Conservation (phyloP, 2,329 filamentous ascomycete species). For the Myriosclerotinia scirpicola region DNA sequence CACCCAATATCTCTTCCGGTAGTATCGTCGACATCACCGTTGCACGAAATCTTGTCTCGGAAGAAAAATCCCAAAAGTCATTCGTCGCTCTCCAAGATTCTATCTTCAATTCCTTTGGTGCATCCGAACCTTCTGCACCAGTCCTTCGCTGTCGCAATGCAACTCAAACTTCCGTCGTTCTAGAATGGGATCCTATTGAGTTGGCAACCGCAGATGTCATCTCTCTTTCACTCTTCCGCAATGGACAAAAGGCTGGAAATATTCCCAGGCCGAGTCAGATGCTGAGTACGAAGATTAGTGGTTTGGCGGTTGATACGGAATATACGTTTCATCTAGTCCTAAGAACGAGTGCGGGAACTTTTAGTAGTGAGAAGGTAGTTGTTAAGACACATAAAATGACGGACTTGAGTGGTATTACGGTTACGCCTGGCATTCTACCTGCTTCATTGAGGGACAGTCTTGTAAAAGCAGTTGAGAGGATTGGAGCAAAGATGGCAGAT, state of each 20-base stretch:
- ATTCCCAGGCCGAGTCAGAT: conserved; percentile 86
- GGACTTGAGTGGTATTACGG: conserved; percentile 90
- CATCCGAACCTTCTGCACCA: conserved; percentile 72
- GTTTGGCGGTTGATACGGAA: conserved; percentile 92
- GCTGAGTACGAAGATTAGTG: conserved; percentile 94
- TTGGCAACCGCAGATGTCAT: conserved; percentile 90
- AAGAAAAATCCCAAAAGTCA: conserved; percentile 68
- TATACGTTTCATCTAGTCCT: conserved; percentile 93
- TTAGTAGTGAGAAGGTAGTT: conserved; percentile 75
- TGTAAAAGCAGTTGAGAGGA: conserved; percentile 73
- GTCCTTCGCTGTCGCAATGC: conserved; percentile 90
- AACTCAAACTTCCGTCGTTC: conserved; percentile 95
- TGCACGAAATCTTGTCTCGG: conserved; percentile 77
- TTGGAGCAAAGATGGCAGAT: conserved; percentile 90
- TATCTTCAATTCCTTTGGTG: conserved; percentile 85
- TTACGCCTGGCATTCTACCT: conserved; percentile 86
- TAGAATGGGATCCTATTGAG: conserved; percentile 96
- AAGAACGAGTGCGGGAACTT: conserved; percentile 86
- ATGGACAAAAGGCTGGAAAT: conserved; percentile 93
- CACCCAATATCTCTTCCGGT: conserved; percentile 90
- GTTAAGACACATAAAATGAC: conserved; percentile 99
- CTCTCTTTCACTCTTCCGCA: conserved; percentile 87
- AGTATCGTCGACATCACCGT: conserved; percentile 98
- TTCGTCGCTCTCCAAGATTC: conserved; percentile 86
- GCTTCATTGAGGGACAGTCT: conserved; percentile 70